Base-by-base conservation (phyloP, 805 yeast species). In the Saccharomycopsis synnaedendra region DNA sequence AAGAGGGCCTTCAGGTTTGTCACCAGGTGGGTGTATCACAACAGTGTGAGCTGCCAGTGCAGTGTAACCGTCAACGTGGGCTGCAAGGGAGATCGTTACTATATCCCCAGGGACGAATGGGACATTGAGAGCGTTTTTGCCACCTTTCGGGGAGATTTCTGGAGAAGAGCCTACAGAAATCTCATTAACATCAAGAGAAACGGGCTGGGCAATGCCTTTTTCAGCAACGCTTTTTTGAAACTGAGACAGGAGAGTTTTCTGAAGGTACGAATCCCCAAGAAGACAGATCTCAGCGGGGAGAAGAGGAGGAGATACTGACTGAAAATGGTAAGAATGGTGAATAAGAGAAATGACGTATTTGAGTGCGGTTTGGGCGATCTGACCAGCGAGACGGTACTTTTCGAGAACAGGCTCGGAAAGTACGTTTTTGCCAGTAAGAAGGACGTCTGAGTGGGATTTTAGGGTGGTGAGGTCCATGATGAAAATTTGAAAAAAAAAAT, bases 41-140 rank as follows among this genome's bases (percentile, higher is more conserved):
- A 87, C 60, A 1, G 97, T 89, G 64, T 93, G 98, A 32, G 95
- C 78, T 7, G 78, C 79, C 61, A 79, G 77, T 1, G 95, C 80
- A 8, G 97, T 85, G 68, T 89, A 93, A 48, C 98, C 98, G 64
- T 93, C 98, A 56, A 93, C 77, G 55, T 93, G 97, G 51, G 83
- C 89, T 43, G 97, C 98, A 32, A 90, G 71, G 8, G 84, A 70
- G 49, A 93, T 74, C 53, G 90, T 89, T 34, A 86, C 86, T 43
- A 89, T 72, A 63, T 93, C 97, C 44, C 97, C 97, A 29, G 78
- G 77, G 47, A 64, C 62, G 57, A 85, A 76, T 46, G 64, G 39
- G 31, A 39, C 40, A 32, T 52, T 46, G 10, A 44, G 63, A 46
- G 54, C 53, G n/a, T 55, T 57, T 5, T 49, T 45, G 33, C 46